Evolutionary conservation across 352 stramenopile genomes (phyloP), one percentile per base, ranked within the genome.

Genomic region (Phytophthora pluvialis): DNA sequence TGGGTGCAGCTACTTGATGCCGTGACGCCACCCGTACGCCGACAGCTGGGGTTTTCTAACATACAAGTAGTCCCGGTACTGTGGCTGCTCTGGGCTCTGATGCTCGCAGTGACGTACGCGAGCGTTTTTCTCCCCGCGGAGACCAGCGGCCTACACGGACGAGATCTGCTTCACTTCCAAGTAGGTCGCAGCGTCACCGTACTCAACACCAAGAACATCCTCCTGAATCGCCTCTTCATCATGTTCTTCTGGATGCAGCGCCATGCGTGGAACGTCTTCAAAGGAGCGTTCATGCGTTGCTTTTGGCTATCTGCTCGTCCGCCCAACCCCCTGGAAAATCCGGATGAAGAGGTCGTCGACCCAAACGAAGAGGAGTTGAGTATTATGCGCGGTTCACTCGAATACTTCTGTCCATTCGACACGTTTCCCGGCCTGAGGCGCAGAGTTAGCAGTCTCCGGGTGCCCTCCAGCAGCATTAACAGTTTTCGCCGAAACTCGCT

Each of bases 321-420:
- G 3, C 38, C 40, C 31, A 44, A 11, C 43, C 0, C 16, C 15
- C 13, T 40, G n/a, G 36, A 58, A 29, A 42, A 35, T 15, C 16
- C 36, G 7, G 39, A 42, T 5, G 38, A 70, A 43, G 46, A 55
- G 4, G 6, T 18, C 3, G 11, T 11, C 1, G 51, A 65, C 28
- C 31, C 11, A 9, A 31, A 56, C 11, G 73, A 82, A 43, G 54
- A 76, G 42, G 67, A 84, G 49, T 59, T 84, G 11, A 75, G 59
- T 12, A 75, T 72, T 16, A 72, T 84, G 31, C 70, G 73, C 4
- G 78, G 78, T 2, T 67, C 49, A 6, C 52, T 86, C 33, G 67
- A 81, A 26, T 86, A 86, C 46, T 77, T 73, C 33, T 79, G 70
- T 13, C 73, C 75, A 2, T 71, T 84, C 29, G 73, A 86, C 18